Percentiles rank a stretch among this genome's conserved stretches.
Conservation (phyloP, 441 rosid genomes). For the Adansonia madagascariensis region DNA sequence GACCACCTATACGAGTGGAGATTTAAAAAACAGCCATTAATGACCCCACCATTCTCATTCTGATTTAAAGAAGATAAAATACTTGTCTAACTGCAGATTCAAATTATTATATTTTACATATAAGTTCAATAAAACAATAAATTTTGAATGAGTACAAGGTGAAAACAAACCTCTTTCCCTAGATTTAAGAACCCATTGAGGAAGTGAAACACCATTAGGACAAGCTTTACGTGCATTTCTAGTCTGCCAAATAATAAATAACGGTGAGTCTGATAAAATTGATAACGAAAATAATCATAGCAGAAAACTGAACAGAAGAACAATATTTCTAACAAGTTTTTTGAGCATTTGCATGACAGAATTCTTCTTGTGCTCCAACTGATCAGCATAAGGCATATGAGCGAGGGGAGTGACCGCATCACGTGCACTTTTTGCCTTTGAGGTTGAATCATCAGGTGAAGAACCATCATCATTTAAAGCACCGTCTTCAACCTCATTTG, state of each 20-base stretch:
- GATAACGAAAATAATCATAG: conserved; percentile 5
- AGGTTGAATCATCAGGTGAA: conserved; percentile 34
- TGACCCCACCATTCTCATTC: not conserved
- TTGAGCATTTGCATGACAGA: conserved; percentile 61
- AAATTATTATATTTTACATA: conserved; percentile 1
- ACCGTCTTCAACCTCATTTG: conserved; percentile 36
- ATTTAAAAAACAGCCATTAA: conserved; percentile 2
- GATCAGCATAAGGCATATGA: conserved; percentile 59
- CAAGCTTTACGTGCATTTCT: conserved; percentile 89
- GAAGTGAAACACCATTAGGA: conserved; percentile 76
- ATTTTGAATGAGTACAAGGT: conserved; percentile 23
- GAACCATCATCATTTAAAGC: conserved; percentile 38
- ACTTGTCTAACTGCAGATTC: not conserved
- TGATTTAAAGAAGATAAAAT: not conserved
- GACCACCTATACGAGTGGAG: conserved; percentile 61
- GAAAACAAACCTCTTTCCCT: conserved; percentile 71
- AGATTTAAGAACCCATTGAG: conserved; percentile 78
- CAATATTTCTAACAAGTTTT: conserved; percentile 55
- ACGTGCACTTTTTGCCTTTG: conserved; percentile 60
- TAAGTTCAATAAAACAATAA: not conserved
- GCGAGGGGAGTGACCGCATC: conserved; percentile 90
- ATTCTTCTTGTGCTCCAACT: conserved; percentile 73
- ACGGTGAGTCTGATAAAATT: conserved; percentile 34
- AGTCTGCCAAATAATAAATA: conserved; percentile 57
- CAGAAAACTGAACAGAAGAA: not conserved